These are phyloP conservation scores for Conoideocrella luteorostrata DNA, from an alignment of 2,329 filamentous ascomycete species.

Conservation along the genomic window DNA sequence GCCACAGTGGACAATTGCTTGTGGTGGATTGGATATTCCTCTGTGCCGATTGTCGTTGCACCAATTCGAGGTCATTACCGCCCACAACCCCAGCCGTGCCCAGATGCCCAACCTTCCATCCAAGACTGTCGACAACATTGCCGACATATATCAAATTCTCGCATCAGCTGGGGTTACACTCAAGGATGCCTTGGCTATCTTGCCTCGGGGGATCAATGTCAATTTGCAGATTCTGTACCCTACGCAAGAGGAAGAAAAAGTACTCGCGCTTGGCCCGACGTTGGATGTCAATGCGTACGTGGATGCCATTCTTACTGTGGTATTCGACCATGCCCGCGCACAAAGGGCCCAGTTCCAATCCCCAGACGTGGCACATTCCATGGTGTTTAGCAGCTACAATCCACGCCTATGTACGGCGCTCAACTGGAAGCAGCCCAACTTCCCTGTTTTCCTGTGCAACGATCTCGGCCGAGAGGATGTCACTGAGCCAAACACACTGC, in stretches of 20 bases:
- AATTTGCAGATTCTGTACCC: slow-evolving; percentile 93
- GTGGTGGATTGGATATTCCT: slow-evolving; percentile 72
- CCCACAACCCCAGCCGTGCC: slow-evolving; percentile 32
- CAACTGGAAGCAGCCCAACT: slow-evolving; percentile 99
- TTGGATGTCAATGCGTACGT: slow-evolving; percentile 81
- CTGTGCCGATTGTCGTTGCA: slow-evolving; percentile 70
- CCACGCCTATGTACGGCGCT: slow-evolving; percentile 83
- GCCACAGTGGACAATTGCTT: slow-evolving; percentile 73
- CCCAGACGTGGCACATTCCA: slow-evolving; percentile 68
- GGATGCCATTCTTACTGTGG: slow-evolving; percentile 73
- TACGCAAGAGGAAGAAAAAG: slow-evolving; percentile 63
- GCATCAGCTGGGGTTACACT: slow-evolving; percentile 74
- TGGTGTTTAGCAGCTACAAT: slow-evolving; percentile 94
- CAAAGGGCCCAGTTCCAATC: slow-evolving; percentile 57
- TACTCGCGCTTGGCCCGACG: slow-evolving; percentile 63
- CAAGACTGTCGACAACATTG: slow-evolving; percentile 48
- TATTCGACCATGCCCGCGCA: slow-evolving; percentile 83
- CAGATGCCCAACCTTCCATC: slow-evolving; percentile 36
- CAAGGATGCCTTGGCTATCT: slow-evolving; percentile 63
- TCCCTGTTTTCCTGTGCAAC: slow-evolving; percentile 92
- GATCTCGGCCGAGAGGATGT: slow-evolving; percentile 65
- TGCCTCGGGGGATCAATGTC: slow-evolving; percentile 76
- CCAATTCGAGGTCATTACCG: slow-evolving; percentile 57
- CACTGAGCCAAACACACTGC: slow-evolving; percentile 30
- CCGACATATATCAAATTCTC: slow-evolving; percentile 64